These are phyloP conservation scores for Macaranga tanarius DNA, from an alignment of 441 rosid genomes.

Conservation along the genomic window DNA sequence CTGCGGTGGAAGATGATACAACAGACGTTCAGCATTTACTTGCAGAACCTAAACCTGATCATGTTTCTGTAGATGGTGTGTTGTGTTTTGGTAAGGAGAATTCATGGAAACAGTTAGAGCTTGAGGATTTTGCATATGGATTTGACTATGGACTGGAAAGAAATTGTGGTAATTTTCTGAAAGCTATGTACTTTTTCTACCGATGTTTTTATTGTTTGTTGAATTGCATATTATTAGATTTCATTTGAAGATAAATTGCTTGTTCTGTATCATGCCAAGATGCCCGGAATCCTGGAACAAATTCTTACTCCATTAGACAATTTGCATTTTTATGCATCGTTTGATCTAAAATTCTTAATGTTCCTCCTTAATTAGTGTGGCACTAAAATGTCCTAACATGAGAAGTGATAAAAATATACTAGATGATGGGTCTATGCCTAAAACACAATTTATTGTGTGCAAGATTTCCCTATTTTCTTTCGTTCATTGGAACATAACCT, in stretches of 20 bases:
- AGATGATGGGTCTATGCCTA: not conserved
- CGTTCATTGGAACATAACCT: not conserved
- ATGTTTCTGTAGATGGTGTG: slow-evolving; percentile 46
- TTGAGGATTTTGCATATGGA: slow-evolving; percentile 46
- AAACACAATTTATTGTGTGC: not conserved
- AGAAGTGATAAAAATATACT: not conserved
- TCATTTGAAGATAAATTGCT: not conserved
- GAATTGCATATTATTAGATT: not conserved
- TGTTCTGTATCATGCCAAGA: not conserved
- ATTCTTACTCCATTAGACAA: not conserved
- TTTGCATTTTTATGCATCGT: not conserved
- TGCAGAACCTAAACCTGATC: slow-evolving; percentile 53
- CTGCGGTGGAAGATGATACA: slow-evolving; percentile 45
- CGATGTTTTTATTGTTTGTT: slow-evolving; percentile 7
- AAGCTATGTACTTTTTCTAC: slow-evolving; percentile 15
- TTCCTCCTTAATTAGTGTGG: not conserved
- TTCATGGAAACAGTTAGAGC: slow-evolving; percentile 40
- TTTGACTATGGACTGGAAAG: slow-evolving; percentile 46
- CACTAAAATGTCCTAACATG: not conserved
- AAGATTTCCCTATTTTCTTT: not conserved
- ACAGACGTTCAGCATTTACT: slow-evolving; percentile 42
- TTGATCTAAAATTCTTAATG: not conserved
- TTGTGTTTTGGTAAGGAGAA: slow-evolving; percentile 49
- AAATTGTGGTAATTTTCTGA: slow-evolving; percentile 38
- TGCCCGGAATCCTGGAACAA: not conserved